Evolutionary conservation across 202 grass and related monocot genomes (phyloP), one percentile per base, ranked within the genome.

Genomic region (Eragrostis tef): DNA sequence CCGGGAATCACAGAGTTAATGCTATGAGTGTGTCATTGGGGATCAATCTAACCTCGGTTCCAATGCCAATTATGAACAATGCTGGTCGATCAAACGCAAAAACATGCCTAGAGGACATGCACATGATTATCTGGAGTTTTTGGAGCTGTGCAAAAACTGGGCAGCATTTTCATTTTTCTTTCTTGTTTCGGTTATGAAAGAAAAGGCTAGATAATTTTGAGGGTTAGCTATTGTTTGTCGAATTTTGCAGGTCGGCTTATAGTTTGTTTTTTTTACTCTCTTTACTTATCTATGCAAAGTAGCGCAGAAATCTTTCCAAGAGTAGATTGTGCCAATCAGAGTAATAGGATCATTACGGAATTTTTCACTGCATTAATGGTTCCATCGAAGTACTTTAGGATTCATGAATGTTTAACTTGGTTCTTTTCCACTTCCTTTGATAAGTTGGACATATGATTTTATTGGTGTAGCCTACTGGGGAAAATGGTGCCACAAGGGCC

Each of bases 401-500:
- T 65, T 67, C 50, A 9, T 19, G 11, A 19, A 60, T 84, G 10
- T 70, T 22, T 42, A 41, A 16, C 10, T 72, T 26, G 14, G 20
- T 21, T 7, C 11, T 83, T 27, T 47, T 49, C 21, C 4, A 1
- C 39, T 12, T 12, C 1, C 1, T 10, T 29, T 75, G 62, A 64
- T 29, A 12, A 58, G 54, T 64, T 42, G 21, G 29, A 17, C 7
- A 25, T 34, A 54, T 34, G 7, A 3, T 64, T 14, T 24, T 72
- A 10, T 36, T 75, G 25, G 10, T 80, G 57, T 53, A 97, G 94
- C 91, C 94, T 64, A 97, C 94, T 0, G 94, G 94, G 74, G 94
- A 97, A 78, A 97, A 97, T 64, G 94, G 94, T 16, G 94, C 94
- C 0, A 97, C 91, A 73, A 85, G 89, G 36, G 85, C 81, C 31